phyloP scores from a whole-genome alignment of 768 basidiomycete species.

The Austroboletus eburneus region DNA sequence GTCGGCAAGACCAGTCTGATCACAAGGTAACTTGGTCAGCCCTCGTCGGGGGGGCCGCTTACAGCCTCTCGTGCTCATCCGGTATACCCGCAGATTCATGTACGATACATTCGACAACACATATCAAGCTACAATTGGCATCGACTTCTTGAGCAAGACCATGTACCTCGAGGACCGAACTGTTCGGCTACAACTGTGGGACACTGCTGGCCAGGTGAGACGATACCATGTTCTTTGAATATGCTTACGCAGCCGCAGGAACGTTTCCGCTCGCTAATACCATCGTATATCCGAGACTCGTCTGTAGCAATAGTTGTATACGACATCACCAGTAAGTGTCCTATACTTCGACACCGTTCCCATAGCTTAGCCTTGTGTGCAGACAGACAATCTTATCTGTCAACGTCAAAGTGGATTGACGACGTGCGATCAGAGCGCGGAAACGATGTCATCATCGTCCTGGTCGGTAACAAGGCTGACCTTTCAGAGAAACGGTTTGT shows the following conservation, averaged over 20 bases:
- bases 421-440: conserved; percentile 97
- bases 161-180: conserved; percentile 99
- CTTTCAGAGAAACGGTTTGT: conserved; percentile 94
- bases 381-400: conserved; percentile 98
- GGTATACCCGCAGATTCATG: conserved; percentile 70
- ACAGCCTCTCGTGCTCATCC: conserved; percentile 3
- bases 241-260: conserved; percentile 51
- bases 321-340: conserved; percentile 89
- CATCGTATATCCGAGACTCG: conserved; percentile 97
- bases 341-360: not conserved
- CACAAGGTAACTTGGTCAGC: conserved; percentile 83
- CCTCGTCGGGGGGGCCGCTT: conserved; percentile 5
- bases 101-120: conserved; percentile 99
- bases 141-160: conserved; percentile 99
- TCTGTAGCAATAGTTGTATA: conserved; percentile 98
- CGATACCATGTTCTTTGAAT: not conserved
- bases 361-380: conserved; percentile 5
- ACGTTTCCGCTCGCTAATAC: conserved; percentile 95
- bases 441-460: conserved; percentile 95
- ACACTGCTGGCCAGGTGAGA: conserved; percentile 90
- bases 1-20: conserved; percentile 99
- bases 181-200: conserved; percentile 96
- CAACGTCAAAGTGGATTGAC: conserved; percentile 99
- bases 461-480: conserved; percentile 99
- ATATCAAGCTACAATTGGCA: conserved; percentile 96